phyloP scores from a whole-genome alignment of 192 early-diverging fungal species.

The Globomyces pollinis-pini region DNA sequence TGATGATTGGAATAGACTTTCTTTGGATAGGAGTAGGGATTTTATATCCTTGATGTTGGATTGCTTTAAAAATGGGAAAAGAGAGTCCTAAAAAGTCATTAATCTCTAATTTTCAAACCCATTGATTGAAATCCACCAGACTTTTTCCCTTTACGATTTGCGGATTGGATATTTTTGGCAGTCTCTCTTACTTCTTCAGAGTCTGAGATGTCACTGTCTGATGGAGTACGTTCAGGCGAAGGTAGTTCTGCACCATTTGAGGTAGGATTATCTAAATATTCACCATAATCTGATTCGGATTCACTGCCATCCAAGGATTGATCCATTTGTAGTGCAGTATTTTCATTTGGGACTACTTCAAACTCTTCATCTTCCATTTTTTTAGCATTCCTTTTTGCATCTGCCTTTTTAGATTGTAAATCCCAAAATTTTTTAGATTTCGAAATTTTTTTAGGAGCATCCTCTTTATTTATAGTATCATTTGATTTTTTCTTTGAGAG shows the following conservation, averaged over 20 bases:
- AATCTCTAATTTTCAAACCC: too few species aligned
- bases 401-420: neutral
- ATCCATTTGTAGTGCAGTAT: slow-evolving; percentile 2
- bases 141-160: slow-evolving; percentile 89
- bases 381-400: neutral
- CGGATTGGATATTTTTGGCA: slow-evolving; percentile 36
- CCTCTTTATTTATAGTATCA: neutral
- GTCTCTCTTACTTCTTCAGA: slow-evolving; percentile 9
- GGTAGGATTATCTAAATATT: neutral
- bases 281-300: slow-evolving; percentile 19
- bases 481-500: neutral
- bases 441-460: neutral
- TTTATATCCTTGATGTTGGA: slow-evolving; percentile 91
- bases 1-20: slow-evolving; percentile 84
- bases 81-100: too few species aligned
- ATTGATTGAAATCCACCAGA: slow-evolving; percentile 97
- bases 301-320: slow-evolving; percentile 22
- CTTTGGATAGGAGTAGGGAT: slow-evolving; percentile 98
- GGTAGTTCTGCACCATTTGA: neutral
- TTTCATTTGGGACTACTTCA: neutral
- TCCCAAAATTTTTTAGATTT: neutral
- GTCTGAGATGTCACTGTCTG: slow-evolving; percentile 10
- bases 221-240: neutral
- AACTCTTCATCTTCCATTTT: neutral
- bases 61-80: slow-evolving; percentile 72